These are phyloP conservation scores for Fusarium nanum DNA, from an alignment of 2,329 filamentous ascomycete species.

Conservation along the genomic window DNA sequence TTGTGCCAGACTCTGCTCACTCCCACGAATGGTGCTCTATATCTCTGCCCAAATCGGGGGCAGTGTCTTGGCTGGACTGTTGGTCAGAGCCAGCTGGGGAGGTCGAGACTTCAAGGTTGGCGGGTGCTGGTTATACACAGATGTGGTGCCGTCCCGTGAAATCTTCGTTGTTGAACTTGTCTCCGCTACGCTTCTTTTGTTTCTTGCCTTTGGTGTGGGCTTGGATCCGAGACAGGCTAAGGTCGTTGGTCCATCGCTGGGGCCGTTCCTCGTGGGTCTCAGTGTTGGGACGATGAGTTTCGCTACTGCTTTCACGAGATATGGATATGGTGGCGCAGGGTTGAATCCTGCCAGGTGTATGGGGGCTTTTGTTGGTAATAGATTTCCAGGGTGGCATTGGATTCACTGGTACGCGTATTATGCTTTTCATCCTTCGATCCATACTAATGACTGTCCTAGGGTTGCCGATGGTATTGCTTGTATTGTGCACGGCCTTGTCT, in stretches of 20 bases:
- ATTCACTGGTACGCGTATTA: conserved; percentile 40
- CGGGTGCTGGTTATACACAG: conserved; percentile 47
- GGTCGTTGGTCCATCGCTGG: conserved; percentile 61
- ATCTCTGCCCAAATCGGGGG: conserved; percentile 60
- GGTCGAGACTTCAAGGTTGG: conserved; percentile 46
- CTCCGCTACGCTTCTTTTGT: conserved; percentile 58
- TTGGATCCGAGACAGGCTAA: conserved; percentile 63
- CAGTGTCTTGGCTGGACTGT: conserved; percentile 49
- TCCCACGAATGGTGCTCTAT: conserved; percentile 63
- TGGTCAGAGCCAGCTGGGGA: conserved; percentile 47
- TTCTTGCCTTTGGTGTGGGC: conserved; percentile 65
- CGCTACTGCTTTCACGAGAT: conserved; percentile 46
- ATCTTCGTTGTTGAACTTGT: conserved; percentile 63
- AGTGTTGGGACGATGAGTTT: conserved; percentile 53
- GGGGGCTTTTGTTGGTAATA: conserved; percentile 36
- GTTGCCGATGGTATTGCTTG: conserved; percentile 27
- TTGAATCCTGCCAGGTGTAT: conserved; percentile 44
- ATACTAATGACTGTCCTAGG: conserved; percentile 17
- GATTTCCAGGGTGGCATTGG: conserved; percentile 44
- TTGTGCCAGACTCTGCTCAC: conserved; percentile 60
- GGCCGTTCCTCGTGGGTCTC: conserved; percentile 62
- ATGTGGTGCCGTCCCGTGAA: conserved; percentile 39
- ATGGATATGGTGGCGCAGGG: conserved; percentile 41
- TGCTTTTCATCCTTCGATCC: rapidly evolving
- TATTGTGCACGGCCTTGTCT: conserved; percentile 25